Base-by-base conservation (phyloP, 768 basidiomycete species). In the Kwoniella sp. region DNA sequence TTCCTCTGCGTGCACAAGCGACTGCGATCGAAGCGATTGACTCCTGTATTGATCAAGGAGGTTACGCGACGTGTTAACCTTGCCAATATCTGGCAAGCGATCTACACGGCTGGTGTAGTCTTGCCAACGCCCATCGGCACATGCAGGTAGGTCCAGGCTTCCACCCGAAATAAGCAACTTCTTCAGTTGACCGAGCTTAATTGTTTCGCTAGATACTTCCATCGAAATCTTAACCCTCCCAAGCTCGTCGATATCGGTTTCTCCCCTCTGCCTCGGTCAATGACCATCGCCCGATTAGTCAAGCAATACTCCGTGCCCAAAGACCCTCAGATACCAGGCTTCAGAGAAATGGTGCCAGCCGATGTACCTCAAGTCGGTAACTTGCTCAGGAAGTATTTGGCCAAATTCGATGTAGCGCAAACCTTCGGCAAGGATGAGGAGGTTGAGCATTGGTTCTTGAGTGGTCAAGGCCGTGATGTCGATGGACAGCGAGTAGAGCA, bases 1-100 rank as follows among this genome's bases (percentile, higher is more conserved):
- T 98, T 91, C 82, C 89, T 99, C 55, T 95, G 93, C 74, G 88
- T 97, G 0, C 94, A 96, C 85, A 99, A 99, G 84, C 97, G 96
- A 81, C 83, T 98, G 37, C 89, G 96, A 20, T 91, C 92, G 0
- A 97, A 97, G 79, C 90, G 96, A 45, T 84, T 98, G 25, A 89
- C 96, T 0, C 96, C 96, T 0, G 91, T 98, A 13, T 85, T 99
- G 55, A 98, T 99, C 82, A 96, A 96, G 79, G 96, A 99, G 77
- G 90, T 98, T 26, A 98, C 96, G 0, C 86, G 96, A 23, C 91
- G 92, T 76, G 90, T 91, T 58, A 87, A 98, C 79, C 85, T 98
- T 38, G 86, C 87, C 68, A 91, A 91, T 31, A 85, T 96, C 58
- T 97, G 96, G 84, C 96, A 99, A 81, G 96, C 96, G 8, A 90